phyloP scores from a whole-genome alignment of 441 rosid species.

The Euphorbia celastroides region DNA sequence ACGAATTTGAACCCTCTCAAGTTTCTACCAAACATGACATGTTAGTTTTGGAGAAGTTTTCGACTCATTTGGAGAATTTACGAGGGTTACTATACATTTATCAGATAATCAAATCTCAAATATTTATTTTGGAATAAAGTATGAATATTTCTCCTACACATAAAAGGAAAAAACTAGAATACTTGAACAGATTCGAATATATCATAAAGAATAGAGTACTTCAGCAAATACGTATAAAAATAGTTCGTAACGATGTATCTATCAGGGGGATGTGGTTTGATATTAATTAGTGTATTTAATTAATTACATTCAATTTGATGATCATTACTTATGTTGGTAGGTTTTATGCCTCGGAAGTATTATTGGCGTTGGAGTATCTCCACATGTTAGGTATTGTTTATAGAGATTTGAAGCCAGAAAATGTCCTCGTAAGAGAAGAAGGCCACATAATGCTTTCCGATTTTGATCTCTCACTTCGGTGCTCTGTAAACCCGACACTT shows the following conservation, averaged over 20 bases:
- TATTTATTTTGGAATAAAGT: background rate
- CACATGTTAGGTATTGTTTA: slow-evolving; percentile 95
- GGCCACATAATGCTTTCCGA: slow-evolving; percentile 94
- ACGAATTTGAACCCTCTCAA: background rate
- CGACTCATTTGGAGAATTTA: no score
- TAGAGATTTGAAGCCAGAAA: slow-evolving; percentile 85
- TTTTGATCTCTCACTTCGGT: slow-evolving; percentile 81
- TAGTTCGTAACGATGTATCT: no score
- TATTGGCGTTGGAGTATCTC: slow-evolving; percentile 75
- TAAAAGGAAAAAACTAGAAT: no score
- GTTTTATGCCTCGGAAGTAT: slow-evolving; percentile 78
- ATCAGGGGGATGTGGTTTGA: no score
- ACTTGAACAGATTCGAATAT: no score
- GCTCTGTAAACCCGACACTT: slow-evolving; percentile 74
- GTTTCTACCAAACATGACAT: background rate
- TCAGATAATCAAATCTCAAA: background rate
- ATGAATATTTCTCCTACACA: background rate
- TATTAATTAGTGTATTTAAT: no score
- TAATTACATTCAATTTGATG: no score
- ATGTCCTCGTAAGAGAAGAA: slow-evolving; percentile 74
- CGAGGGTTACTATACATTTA: no score
- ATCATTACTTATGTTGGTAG: slow-evolving; percentile 29
- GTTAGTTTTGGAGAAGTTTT: no score
- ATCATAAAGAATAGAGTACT: no score
- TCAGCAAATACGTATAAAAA: no score